Percentiles rank a stretch among this genome's conserved stretches.
These are phyloP conservation scores for Cladosporium sp. DNA, from an alignment of 2,329 filamentous ascomycete genomes.

Conservation along the genomic window DNA sequence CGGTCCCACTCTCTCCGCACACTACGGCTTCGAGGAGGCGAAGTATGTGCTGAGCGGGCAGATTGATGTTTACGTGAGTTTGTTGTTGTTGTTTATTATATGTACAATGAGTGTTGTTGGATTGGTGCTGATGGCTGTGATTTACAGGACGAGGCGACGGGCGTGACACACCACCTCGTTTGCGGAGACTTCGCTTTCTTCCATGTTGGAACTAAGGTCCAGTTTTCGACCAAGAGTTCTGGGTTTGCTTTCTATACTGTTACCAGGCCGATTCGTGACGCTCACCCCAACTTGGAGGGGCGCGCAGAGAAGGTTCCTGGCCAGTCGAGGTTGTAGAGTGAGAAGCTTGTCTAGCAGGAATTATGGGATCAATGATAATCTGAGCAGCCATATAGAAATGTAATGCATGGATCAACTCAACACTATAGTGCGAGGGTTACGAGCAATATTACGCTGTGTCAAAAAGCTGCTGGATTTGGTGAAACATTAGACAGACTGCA, in stretches of 20 bases:
- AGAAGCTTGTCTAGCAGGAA: not conserved
- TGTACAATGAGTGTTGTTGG: too few species aligned
- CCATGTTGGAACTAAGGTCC: conserved; percentile 24
- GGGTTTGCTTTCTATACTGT: conserved; percentile 27
- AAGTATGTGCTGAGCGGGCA: conserved; percentile 26
- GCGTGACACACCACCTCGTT: conserved; percentile 25
- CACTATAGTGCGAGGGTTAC: not conserved
- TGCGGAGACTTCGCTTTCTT: conserved; percentile 28
- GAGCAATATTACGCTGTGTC: not conserved
- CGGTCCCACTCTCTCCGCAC: conserved; percentile 19
- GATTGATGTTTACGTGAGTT: conserved; percentile 24
- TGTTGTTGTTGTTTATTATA: not conserved
- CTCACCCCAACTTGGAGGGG: conserved; percentile 22
- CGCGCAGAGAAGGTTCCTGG: conserved; percentile 22
- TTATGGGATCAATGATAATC: not conserved
- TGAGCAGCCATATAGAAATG: not conserved
- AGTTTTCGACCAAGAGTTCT: conserved; percentile 25
- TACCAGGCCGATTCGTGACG: conserved; percentile 23
- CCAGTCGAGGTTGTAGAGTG: conserved; percentile 3
- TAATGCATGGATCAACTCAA: not conserved
- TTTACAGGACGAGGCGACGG: conserved; percentile 23
- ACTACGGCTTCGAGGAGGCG: conserved; percentile 26
- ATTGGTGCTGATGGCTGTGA: not conserved
- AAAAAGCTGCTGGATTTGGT: not conserved
- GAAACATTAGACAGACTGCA: not conserved